Base-by-base conservation (phyloP, 208 protist species). In the Acanthamoeba royreba region DNA sequence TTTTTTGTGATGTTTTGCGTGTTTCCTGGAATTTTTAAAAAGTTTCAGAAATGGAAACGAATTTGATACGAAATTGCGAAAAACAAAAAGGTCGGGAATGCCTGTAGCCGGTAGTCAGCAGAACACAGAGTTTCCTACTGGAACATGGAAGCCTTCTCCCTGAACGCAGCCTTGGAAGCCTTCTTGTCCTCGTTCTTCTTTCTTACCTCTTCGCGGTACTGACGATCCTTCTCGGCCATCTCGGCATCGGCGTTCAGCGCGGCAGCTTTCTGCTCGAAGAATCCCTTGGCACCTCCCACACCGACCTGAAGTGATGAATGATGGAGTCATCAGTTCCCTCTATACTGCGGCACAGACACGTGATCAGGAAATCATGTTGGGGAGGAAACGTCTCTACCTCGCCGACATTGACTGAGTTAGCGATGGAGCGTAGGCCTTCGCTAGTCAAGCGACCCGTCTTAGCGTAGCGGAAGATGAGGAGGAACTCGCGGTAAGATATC, bases 381-480 rank as follows among this genome's bases (percentile, higher is more conserved):
- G n/a, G n/a, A n/a, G n/a, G n/a, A n/a, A n/a, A n/a, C n/a, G n/a
- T n/a, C n/a, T n/a, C n/a, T 61, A 88, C 79, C 79, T 53, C 79
- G 47, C 31, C 46, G 11, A 88, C 79, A 33, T 88, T 88, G n/a
- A 88, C 79, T 4, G 47, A 63, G 13, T 53, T 28, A 9, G 79
- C 79, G 46, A 88, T 9, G 2, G 79, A 5, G 28, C 79, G 79
- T 11, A 88, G 49, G 79, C 79, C 79, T 28, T 88, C 79, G 49
- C 33, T 53, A 28, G 47, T 38, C 46, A 88, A 47, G 13, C 49
- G 79, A 2, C 79, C 79, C 13, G 79, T 88, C 79, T 88, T 88
- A 28, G 79, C 79, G 46, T 88, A 88, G 79, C 79, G 79, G 79
- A 88, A 88, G 79, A 88, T 88, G 47, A 88, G 79, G 35, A 88